A percentile compares a stretch with the other conserved stretches of the same genome.
These are phyloP conservation scores for Saccharomycopsis amapae DNA, from an alignment of 805 yeast genomes.

Conservation along the genomic window DNA sequence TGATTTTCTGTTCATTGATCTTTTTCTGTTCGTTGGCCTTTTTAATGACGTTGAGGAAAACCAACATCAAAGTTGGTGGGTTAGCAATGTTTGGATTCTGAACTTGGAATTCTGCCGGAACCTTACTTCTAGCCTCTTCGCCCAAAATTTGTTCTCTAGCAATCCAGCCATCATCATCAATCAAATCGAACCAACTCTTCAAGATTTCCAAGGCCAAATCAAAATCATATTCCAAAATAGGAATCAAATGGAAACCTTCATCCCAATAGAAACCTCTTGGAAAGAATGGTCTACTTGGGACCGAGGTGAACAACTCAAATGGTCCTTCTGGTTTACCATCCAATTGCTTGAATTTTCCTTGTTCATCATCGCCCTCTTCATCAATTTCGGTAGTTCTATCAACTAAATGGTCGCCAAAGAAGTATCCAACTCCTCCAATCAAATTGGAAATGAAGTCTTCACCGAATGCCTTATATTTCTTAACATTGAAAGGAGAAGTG, in stretches of 20 bases:
- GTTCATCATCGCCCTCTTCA: conserved; percentile 58
- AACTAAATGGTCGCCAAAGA: conserved; percentile 75
- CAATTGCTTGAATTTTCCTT: conserved; percentile 30
- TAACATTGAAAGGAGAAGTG: conserved; percentile 44
- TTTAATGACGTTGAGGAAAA: conserved; percentile 51
- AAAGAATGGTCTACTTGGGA: conserved; percentile 89
- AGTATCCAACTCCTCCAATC: conserved; percentile 85
- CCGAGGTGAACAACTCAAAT: conserved; percentile 65
- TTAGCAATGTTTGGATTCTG: conserved; percentile 90
- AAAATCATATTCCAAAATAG: conserved; percentile 73
- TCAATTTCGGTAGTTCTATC: conserved; percentile 64
- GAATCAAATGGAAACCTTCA: conserved; percentile 91
- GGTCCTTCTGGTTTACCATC: conserved; percentile 70
- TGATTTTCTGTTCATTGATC: conserved; percentile 9
- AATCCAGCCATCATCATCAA: conserved; percentile 93
- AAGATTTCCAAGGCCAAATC: conserved; percentile 75
- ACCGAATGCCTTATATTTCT: conserved; percentile 50
- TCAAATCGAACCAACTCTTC: conserved; percentile 78
- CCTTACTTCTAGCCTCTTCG: conserved; percentile 79
- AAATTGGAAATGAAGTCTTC: conserved; percentile 75
- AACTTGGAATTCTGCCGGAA: conserved; percentile 73
- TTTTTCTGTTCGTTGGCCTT: conserved; percentile 30
- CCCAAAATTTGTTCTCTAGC: conserved; percentile 95
- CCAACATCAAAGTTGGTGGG: conserved; percentile 88
- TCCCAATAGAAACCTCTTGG: conserved; percentile 99